phyloP scores from a whole-genome alignment of 768 basidiomycete genomes.

The Russula ochroleuca region DNA sequence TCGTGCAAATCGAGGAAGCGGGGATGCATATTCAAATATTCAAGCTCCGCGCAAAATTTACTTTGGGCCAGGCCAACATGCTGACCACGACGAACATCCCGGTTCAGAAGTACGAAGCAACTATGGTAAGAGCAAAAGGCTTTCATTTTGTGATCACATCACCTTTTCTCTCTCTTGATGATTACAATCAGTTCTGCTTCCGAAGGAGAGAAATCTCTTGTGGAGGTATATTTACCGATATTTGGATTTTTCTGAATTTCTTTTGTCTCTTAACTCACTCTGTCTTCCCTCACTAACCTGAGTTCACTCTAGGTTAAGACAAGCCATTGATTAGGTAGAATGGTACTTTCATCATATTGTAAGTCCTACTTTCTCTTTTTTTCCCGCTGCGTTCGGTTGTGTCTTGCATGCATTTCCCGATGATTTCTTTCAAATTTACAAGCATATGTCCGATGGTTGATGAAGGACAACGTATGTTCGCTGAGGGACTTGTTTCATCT shows the following conservation, averaged over 20 bases:
- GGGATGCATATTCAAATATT: conserved; percentile 2
- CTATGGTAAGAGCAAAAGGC: not conserved
- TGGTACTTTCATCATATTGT: not conserved
- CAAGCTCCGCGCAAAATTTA: conserved; percentile 14
- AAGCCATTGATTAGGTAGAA: not conserved
- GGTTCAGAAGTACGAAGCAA: not conserved
- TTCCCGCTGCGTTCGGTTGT: not conserved
- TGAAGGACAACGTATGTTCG: conserved; percentile 30
- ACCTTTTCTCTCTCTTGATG: conserved; percentile 17
- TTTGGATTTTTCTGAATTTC: conserved; percentile 18
- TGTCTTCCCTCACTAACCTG: conserved; percentile 1
- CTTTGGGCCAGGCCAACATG: not conserved
- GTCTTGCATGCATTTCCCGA: conserved; percentile 16
- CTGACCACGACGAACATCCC: not conserved
- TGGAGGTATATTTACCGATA: conserved; percentile 23
- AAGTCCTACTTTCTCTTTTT: conserved; percentile 5
- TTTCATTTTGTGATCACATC: not conserved
- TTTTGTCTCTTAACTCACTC: not conserved
- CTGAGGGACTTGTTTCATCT: conserved; percentile 21
- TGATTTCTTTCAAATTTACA: conserved; percentile 27
- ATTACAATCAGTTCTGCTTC: conserved; percentile 30
- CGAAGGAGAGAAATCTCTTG: conserved; percentile 29
- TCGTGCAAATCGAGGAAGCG: too few relatives aligned
- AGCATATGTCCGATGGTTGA: conserved; percentile 29
- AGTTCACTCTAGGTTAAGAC: not conserved